Evolutionary conservation across 2,329 filamentous ascomycete genomes (phyloP), one percentile per base, ranked within the genome.

Genomic region (Ophiostoma angusticollis): DNA sequence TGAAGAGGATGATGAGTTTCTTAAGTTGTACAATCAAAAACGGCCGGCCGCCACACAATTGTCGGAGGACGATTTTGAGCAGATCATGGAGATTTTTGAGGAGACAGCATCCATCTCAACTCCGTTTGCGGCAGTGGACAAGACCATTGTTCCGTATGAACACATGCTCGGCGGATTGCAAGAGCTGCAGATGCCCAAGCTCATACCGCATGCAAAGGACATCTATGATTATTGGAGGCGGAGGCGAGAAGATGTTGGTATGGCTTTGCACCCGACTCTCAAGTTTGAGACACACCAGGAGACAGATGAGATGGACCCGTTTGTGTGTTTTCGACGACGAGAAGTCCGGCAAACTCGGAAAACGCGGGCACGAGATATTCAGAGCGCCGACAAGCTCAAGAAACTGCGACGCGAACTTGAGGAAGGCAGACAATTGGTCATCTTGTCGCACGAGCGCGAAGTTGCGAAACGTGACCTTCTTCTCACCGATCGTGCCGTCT

Each of bases 221-320:
- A 74, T 94, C 35, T 95, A 94, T 64, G 78, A 85, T 54, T 81
- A 94, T 58, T 98, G 91, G 91, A 86, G 79, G 60, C 63, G 68
- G 45, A 74, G 76, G 52, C 74, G 84, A 37, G 65, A 77, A 51
- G 67, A 66, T 22, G 70, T 68, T 42, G 74, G 73, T 48, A 91
- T 89, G 56, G 64, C 79, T 6, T 64, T 96, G 45, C 80, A 87
- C 54, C 76, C 85, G 7, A 70, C 67, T 17, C 74, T 96, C 56
- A 95, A 95, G 64, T 91, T 94, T 49, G 91, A 98, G 64, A 93
- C 80, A 33, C 85, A 91, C 47, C 82, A 85, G 55, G 89, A 96
- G 48, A 93, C 80, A 45, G 91, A 98, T 58, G 91, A 98, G 56
- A 77, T 84, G 52, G 91, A 98, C 61, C 91, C 91, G 35, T 98